Conservation (phyloP, 352 stramenopile genomes). For the Pythium periplocum region DNA sequence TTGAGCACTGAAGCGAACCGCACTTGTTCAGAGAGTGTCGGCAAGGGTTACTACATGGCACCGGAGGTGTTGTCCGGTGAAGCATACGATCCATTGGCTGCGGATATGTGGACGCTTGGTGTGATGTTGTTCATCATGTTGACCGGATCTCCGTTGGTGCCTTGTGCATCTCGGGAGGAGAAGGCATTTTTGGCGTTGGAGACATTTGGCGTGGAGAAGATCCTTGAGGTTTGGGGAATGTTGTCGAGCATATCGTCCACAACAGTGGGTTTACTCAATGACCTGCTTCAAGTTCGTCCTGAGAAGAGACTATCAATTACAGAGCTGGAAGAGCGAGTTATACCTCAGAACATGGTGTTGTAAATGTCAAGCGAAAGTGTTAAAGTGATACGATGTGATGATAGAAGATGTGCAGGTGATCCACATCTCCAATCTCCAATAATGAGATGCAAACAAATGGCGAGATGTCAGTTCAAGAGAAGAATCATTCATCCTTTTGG, state of each 20-base stretch:
- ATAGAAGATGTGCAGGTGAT: too few relatives aligned
- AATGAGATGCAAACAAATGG: too few relatives aligned
- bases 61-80: slow-evolving; percentile 35
- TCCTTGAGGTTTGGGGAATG: slow-evolving; percentile 37
- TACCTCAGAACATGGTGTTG: background rate
- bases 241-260: background rate
- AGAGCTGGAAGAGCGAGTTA: slow-evolving; percentile 2
- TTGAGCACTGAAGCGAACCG: slow-evolving; percentile 22
- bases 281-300: slow-evolving; percentile 4
- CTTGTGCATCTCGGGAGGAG: slow-evolving; percentile 23
- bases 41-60: slow-evolving; percentile 46
- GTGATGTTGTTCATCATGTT: slow-evolving; percentile 67
- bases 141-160: slow-evolving; percentile 37
- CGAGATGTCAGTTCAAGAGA: too few relatives aligned
- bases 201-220: slow-evolving; percentile 32
- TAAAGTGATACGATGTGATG: too few relatives aligned
- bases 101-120: slow-evolving; percentile 69
- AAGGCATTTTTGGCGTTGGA: slow-evolving; percentile 24
- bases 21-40: slow-evolving; percentile 16
- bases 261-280: slow-evolving; percentile 1
- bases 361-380: background rate
- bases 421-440: too few relatives aligned
- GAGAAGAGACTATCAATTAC: background rate
- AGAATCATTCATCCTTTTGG: too few relatives aligned
- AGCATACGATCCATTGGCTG: slow-evolving; percentile 34